Conservation (phyloP, 371 early-diverging fungal species). For the Mucor sp. region DNA sequence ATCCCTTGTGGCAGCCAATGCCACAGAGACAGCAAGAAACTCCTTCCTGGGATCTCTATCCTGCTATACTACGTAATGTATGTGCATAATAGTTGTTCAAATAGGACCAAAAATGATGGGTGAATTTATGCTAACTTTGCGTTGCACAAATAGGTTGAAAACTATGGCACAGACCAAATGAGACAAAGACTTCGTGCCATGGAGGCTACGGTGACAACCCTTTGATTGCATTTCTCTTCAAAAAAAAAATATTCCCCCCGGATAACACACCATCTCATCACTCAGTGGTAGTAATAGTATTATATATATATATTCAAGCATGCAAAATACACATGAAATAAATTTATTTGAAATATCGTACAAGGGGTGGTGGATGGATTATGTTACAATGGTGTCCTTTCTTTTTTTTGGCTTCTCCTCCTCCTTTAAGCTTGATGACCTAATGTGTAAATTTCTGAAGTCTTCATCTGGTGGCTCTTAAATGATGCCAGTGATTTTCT, state of each 20-base stretch:
- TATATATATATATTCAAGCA: too few relatives aligned
- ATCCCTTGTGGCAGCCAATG: constrained; percentile 21
- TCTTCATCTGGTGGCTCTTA: constrained; percentile 35
- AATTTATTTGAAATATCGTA: not conserved
- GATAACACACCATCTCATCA: not conserved
- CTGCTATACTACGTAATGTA: constrained; percentile 43
- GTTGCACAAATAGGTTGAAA: constrained; percentile 36
- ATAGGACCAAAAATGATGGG: not conserved
- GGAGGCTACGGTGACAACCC: constrained; percentile 19
- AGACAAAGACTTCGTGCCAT: constrained; percentile 37
- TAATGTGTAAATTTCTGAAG: constrained; percentile 39
- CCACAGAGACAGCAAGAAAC: constrained; percentile 13
- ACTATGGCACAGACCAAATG: constrained; percentile 52
- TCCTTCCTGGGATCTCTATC: constrained; percentile 48
- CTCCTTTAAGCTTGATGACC: too few relatives aligned
- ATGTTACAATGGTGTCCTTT: not conserved
- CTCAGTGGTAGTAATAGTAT: too few relatives aligned
- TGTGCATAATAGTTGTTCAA: constrained; percentile 5
- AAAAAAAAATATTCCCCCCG: not conserved
- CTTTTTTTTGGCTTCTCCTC: not conserved
- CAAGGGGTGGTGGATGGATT: not conserved
- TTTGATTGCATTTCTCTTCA: not conserved
- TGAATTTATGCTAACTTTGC: not conserved
- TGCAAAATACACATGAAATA: not conserved
- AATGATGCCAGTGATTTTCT: constrained; percentile 8